These are phyloP conservation scores for Ascochyta pisi DNA, from an alignment of 2,329 filamentous ascomycete species.

Conservation along the genomic window DNA sequence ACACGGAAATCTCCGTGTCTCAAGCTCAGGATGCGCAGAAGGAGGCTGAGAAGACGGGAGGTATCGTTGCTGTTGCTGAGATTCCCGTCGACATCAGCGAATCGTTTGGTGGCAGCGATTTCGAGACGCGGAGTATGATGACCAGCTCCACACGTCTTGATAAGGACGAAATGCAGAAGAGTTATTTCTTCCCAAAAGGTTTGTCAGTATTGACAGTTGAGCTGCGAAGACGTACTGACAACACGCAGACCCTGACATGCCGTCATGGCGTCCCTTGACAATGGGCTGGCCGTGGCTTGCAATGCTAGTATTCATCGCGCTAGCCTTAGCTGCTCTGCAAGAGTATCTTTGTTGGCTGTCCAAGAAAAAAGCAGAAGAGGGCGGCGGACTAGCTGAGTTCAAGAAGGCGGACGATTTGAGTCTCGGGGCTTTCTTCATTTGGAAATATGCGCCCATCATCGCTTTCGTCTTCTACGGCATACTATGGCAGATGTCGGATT, in stretches of 20 bases:
- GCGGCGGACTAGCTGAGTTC: conserved; percentile 42
- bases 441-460: conserved; percentile 53
- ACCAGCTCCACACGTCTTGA: conserved; percentile 24
- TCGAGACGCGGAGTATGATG: conserved; percentile 40
- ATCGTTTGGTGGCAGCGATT: conserved; percentile 44
- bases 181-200: conserved; percentile 50
- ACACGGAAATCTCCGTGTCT: conserved; percentile 21
- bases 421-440: conserved; percentile 43
- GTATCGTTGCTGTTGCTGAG: conserved; percentile 53
- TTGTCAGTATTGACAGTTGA: neutral
- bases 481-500: conserved; percentile 59
- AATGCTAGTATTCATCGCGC: conserved; percentile 43
- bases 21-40: conserved; percentile 49
- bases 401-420: conserved; percentile 36
- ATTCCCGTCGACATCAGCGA: conserved; percentile 53
- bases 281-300: conserved; percentile 49
- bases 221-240: conserved; percentile 3
- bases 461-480: conserved; percentile 58
- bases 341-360: conserved; percentile 49
- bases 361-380: conserved; percentile 27
- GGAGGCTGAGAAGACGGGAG: conserved; percentile 53
- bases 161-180: conserved; percentile 37
- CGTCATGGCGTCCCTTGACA: conserved; percentile 48
- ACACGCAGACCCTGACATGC: conserved; percentile 46
- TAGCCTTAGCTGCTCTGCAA: conserved; percentile 45